phyloP scores from a whole-genome alignment of 306 rosid genomes.

The Quercus engelmannii region DNA sequence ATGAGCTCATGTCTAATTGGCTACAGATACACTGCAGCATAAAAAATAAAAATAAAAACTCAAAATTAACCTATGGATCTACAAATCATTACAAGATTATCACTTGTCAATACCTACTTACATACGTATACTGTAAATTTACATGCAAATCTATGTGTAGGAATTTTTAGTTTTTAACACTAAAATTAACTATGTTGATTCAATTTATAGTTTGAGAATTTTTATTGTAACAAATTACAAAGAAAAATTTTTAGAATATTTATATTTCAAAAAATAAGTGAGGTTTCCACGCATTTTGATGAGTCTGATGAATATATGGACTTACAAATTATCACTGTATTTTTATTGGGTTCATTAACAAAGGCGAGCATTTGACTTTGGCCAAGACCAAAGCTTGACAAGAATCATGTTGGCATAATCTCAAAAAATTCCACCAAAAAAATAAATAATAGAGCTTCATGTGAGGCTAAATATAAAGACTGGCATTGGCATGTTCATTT shows the following conservation, averaged over 20 bases:
- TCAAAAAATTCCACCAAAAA: background rate
- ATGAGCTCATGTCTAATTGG: background rate
- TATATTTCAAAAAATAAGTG: no score
- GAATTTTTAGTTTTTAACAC: no score
- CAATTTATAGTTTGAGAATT: no score
- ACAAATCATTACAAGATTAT: background rate
- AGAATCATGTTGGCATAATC: background rate
- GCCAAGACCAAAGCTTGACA: background rate
- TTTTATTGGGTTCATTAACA: background rate
- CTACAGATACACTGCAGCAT: background rate
- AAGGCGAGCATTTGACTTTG: background rate
- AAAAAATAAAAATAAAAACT: background rate
- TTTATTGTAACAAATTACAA: no score
- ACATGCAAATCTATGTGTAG: background rate
- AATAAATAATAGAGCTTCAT: background rate
- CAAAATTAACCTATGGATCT: background rate
- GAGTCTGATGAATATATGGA: no score
- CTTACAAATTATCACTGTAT: no score
- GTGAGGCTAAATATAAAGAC: background rate
- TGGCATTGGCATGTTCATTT: background rate
- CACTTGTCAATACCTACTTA: no score
- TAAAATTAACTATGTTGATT: no score
- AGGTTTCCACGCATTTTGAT: no score
- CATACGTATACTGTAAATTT: no score
- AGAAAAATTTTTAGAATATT: no score